Conservation (phyloP, 2,329 filamentous ascomycete species). For the Orbilia javanica region DNA sequence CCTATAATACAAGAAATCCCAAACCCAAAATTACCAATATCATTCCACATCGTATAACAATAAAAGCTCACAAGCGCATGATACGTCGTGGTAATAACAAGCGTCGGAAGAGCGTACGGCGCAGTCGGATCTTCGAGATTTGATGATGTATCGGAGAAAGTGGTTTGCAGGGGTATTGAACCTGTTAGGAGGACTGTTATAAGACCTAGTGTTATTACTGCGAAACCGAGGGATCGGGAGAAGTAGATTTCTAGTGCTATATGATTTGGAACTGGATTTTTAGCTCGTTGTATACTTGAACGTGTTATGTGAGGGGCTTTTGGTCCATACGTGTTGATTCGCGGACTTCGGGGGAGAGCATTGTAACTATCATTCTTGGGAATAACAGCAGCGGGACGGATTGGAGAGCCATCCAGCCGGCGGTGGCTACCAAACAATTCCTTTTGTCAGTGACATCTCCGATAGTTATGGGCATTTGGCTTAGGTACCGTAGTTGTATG, state of each 20-base stretch:
- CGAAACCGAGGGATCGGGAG: conserved; percentile 77
- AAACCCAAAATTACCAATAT: conserved; percentile 72
- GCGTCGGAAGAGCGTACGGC: conserved; percentile 75
- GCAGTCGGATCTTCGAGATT: conserved; percentile 69
- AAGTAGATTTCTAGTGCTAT: conserved; percentile 78
- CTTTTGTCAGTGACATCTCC: conserved; percentile 2
- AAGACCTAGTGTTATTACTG: conserved; percentile 75
- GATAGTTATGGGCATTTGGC: background rate
- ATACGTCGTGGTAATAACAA: conserved; percentile 76
- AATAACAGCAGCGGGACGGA: conserved; percentile 71
- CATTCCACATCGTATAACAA: conserved; percentile 76
- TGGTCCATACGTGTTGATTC: conserved; percentile 69
- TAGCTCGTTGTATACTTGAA: background rate
- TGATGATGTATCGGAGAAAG: conserved; percentile 61
- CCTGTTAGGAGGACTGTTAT: conserved; percentile 78
- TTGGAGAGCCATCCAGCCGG: conserved; percentile 70
- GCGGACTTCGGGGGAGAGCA: conserved; percentile 72
- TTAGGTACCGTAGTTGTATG: conserved; percentile 49
- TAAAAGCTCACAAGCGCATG: conserved; percentile 75
- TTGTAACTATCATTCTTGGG: conserved; percentile 73
- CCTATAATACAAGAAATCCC: conserved; percentile 73
- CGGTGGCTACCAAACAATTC: conserved; percentile 68
- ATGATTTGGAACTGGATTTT: conserved; percentile 10
- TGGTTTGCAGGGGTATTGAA: conserved; percentile 73
- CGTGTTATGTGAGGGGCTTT: conserved; percentile 1